These are phyloP conservation scores for Tilletia caries DNA, from an alignment of 1,284 basidiomycete species.

Conservation along the genomic window DNA sequence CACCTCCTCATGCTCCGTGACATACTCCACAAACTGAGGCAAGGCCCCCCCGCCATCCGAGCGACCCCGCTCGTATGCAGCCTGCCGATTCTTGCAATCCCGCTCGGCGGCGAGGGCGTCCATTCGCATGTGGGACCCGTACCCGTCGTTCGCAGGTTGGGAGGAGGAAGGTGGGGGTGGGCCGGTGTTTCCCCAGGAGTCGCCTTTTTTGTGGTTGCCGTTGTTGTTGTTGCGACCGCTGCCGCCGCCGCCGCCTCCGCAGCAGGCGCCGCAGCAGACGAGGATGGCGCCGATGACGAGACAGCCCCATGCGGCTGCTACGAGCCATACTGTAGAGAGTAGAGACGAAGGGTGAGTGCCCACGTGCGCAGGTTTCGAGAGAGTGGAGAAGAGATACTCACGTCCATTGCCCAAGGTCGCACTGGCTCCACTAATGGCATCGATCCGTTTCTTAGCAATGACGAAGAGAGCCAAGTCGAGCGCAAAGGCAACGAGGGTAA, in stretches of 20 bases:
- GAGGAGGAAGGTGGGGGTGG: background rate
- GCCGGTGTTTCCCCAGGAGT: slow-evolving; percentile 18
- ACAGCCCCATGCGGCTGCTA: slow-evolving; percentile 43
- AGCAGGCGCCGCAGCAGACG: slow-evolving; percentile 41
- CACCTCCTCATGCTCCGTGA: slow-evolving; percentile 34
- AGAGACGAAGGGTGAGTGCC: too few species aligned
- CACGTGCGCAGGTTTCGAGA: background rate
- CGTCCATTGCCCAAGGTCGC: slow-evolving; percentile 29
- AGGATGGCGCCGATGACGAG: slow-evolving; percentile 37
- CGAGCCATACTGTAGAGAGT: slow-evolving; percentile 35
- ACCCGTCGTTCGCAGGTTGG: slow-evolving; percentile 20
- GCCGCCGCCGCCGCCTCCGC: slow-evolving; percentile 21
- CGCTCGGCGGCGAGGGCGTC: slow-evolving; percentile 43
- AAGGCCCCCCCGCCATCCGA: slow-evolving; percentile 22
- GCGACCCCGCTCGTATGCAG: slow-evolving; percentile 18
- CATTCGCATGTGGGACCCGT: slow-evolving; percentile 46
- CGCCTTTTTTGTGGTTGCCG: slow-evolving; percentile 33
- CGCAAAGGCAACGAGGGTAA: slow-evolving; percentile 41
- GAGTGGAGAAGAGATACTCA: slow-evolving; percentile 1
- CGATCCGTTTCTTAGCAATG: slow-evolving; percentile 45
- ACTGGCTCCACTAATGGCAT: slow-evolving; percentile 33
- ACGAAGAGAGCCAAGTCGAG: slow-evolving; percentile 47
- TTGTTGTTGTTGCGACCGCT: slow-evolving; percentile 26
- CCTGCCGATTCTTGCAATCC: slow-evolving; percentile 38
- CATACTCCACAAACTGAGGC: slow-evolving; percentile 49